Percentiles rank a stretch among this genome's conserved stretches.
phyloP scores from a whole-genome alignment of 2,329 filamentous ascomycete species.

The Fonsecaea erecta region DNA sequence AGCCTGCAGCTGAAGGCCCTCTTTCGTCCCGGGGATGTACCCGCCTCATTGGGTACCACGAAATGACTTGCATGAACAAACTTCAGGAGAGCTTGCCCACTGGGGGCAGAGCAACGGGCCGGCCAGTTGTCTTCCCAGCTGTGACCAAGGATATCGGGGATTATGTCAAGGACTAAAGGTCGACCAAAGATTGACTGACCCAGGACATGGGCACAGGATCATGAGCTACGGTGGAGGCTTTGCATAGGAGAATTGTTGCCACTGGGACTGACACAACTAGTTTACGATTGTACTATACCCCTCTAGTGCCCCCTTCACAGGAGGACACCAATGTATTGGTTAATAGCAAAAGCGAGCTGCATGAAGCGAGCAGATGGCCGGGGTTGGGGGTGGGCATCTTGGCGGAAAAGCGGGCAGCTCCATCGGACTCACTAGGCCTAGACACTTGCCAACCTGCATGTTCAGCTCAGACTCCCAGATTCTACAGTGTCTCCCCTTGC shows the following conservation, averaged over 20 bases:
- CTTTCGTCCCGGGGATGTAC: conserved; percentile 6
- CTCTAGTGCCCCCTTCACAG: background rate
- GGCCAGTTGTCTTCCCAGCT: background rate
- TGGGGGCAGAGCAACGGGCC: background rate
- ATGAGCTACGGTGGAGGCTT: background rate
- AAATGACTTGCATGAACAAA: conserved; percentile 8
- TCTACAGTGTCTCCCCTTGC: background rate
- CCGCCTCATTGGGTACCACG: conserved; percentile 15
- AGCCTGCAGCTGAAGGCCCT: background rate
- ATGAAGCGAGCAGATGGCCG: background rate
- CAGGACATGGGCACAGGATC: background rate
- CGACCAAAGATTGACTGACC: background rate
- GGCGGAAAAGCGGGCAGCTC: background rate
- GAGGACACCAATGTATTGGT: background rate
- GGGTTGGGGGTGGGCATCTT: background rate
- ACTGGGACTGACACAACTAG: background rate
- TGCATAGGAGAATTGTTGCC: conserved; percentile 1
- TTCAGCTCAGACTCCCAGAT: background rate
- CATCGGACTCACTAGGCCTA: background rate
- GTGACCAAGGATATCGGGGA: background rate
- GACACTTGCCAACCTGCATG: background rate
- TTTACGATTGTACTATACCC: conserved; percentile 11
- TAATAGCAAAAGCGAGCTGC: background rate
- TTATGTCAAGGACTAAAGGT: background rate
- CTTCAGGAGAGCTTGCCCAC: background rate